Conservation (phyloP, 345 rosid species). For the Citrus hindsii region DNA sequence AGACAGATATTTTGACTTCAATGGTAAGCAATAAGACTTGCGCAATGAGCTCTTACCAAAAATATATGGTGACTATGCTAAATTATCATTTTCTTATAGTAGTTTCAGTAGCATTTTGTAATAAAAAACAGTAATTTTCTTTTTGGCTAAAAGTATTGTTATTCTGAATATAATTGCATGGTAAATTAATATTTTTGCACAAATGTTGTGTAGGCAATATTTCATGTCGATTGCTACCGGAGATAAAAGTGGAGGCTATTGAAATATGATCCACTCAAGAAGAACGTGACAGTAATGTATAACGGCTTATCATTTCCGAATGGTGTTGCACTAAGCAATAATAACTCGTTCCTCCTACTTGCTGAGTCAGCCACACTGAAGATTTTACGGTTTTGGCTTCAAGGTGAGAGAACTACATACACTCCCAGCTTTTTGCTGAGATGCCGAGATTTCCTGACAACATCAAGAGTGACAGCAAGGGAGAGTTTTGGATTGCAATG, state of each 20-base stretch:
- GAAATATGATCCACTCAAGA: slow-evolving; percentile 32
- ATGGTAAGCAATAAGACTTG: too few species aligned
- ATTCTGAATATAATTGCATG: too few species aligned
- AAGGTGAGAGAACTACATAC: background rate
- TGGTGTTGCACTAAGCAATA: slow-evolving; percentile 47
- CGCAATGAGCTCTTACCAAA: too few species aligned
- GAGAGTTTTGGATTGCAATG: slow-evolving; percentile 65
- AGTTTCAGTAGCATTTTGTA: too few species aligned
- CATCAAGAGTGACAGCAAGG: slow-evolving; percentile 32
- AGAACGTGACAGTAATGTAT: slow-evolving; percentile 26
- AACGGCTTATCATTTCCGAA: slow-evolving; percentile 39
- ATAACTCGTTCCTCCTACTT: slow-evolving; percentile 37
- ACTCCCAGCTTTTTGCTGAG: slow-evolving; percentile 15
- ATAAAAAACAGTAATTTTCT: too few species aligned
- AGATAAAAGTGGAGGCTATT: slow-evolving; percentile 41
- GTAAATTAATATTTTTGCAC: background rate
- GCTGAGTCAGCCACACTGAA: slow-evolving; percentile 26
- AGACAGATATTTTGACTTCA: too few species aligned
- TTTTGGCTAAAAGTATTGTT: too few species aligned
- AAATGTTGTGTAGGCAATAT: slow-evolving; percentile 21
- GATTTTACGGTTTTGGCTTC: slow-evolving; percentile 23
- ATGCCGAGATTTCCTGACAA: slow-evolving; percentile 41
- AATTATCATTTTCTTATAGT: too few species aligned
- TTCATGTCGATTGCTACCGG: slow-evolving; percentile 10
- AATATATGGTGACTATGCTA: too few species aligned